Base-by-base conservation (phyloP, 208 protist species). In the Crithidia fasciculata region DNA sequence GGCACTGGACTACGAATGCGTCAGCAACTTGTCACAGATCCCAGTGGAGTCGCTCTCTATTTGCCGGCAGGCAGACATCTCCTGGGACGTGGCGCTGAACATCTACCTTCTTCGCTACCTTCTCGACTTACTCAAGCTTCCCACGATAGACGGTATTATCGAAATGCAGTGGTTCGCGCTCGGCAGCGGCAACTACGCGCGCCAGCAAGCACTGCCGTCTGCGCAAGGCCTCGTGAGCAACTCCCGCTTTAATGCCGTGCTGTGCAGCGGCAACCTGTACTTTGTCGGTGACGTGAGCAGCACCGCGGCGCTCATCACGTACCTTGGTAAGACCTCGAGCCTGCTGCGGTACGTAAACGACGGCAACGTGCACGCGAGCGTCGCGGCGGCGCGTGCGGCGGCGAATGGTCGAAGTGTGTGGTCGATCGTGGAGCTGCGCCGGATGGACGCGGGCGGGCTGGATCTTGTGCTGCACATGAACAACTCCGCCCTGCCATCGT, bases 301-400 rank as follows among this genome's bases (percentile, higher is more conserved):
- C n/a, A 76, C 84, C 37, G 36, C 64, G 13, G 75, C 74, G 19
- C 41, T 89, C 60, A 67, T 88, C 10, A 28, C 15, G n/a, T 53
- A 76, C 54, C 69, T 89, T 12, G 77, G 57, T 58, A 40, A 0
- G 12, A 53, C 9, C 15, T 84, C 72, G 5, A 61, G 37, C 12
- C 50, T 92, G 8, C 84, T 92, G 19, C 72, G 69, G 39, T 87
- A 84, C 58, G 80, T 89, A 7, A 84, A 79, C 64, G 49, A 63
- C 18, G 78, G 74, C 16, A 79, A 72, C 10, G 83, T 87, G 58
- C 37, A 57, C 61, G 55, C 68, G 60, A 80, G 47, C 6, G 74
- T 67, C 0, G 67, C 39, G 37, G 78, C 75, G 40, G 81, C 78
- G 45, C 36, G 74, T 41, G 84, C 79, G 47, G 15, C 56, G 43